Conservation (phyloP, 768 basidiomycete species). For the Tephrocybe sp. region DNA sequence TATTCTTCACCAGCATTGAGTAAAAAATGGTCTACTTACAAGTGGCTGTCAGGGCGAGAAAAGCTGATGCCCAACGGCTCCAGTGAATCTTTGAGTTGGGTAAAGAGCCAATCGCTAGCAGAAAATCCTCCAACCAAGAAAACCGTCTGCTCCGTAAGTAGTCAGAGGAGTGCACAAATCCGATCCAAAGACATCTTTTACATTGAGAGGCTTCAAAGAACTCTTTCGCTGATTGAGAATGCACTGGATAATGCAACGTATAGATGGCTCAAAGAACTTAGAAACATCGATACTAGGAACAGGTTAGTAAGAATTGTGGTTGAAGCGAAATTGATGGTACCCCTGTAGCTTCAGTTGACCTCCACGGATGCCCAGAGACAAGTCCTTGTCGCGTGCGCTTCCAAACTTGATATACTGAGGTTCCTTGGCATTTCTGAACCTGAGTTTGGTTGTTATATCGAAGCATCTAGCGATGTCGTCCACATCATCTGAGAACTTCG, state of each 20-base stretch:
- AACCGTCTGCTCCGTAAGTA: constrained; percentile 29
- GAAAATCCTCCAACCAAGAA: constrained; percentile 57
- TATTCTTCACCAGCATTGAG: background rate
- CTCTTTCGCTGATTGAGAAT: too few species aligned
- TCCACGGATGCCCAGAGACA: constrained; percentile 35
- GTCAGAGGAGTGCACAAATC: too few species aligned
- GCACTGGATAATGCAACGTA: too few species aligned
- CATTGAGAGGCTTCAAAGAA: too few species aligned
- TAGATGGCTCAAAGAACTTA: constrained; percentile 29
- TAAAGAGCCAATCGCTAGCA: constrained; percentile 49
- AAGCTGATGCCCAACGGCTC: constrained; percentile 32
- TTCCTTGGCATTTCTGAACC: constrained; percentile 34
- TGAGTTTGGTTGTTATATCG: constrained; percentile 45
- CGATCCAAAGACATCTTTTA: too few species aligned
- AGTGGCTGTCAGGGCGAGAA: constrained; percentile 43
- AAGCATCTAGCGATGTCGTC: constrained; percentile 40
- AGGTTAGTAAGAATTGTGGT: background rate
- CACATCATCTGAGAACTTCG: constrained; percentile 39
- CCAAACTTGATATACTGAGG: constrained; percentile 48
- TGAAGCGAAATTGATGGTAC: too few species aligned
- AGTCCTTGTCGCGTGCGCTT: constrained; percentile 37
- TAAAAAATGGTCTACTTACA: constrained; percentile 34
- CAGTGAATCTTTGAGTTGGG: constrained; percentile 36
- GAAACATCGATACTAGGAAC: constrained; percentile 22
- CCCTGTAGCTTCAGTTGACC: too few species aligned